Evolutionary conservation across 345 rosid species (phyloP).

Genomic region (Acer saccharum): DNA sequence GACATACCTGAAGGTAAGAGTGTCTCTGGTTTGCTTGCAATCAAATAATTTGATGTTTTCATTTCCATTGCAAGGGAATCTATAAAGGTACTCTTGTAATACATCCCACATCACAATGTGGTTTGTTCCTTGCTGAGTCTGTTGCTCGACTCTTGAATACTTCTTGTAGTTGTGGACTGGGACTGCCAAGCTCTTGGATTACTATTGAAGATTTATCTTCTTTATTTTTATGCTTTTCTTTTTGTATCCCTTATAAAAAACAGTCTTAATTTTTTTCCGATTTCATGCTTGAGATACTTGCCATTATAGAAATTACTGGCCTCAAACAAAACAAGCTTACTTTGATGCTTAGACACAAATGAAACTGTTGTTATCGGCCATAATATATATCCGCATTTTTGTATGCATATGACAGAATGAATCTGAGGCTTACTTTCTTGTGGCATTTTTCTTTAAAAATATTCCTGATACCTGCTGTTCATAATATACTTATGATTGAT

Average conservation of each 20-base stretch:
- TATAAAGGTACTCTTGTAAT: background rate
- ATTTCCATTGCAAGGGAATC: conserved; percentile 4
- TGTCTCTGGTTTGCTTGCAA: conserved; percentile 20
- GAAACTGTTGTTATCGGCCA: background rate
- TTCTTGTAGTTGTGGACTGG: background rate
- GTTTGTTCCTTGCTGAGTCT: background rate
- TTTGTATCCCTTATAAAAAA: background rate
- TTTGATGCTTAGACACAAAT: background rate
- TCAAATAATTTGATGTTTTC: conserved; percentile 4
- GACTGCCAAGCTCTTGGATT: background rate
- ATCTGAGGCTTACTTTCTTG: background rate
- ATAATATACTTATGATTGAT: background rate
- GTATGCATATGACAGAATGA: conserved; percentile 2
- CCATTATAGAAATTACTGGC: background rate
- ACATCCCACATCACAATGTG: background rate
- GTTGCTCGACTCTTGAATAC: background rate
- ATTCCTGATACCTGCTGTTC: background rate
- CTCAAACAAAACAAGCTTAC: background rate
- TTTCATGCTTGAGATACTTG: background rate
- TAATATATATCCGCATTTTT: background rate
- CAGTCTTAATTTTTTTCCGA: background rate
- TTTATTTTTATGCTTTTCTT: background rate
- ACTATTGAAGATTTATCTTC: background rate
- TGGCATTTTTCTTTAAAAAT: background rate
- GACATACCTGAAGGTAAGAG: conserved; percentile 89